Evolutionary conservation across 257 asterid genomes (phyloP).

Genomic region (Rehmannia glutinosa): DNA sequence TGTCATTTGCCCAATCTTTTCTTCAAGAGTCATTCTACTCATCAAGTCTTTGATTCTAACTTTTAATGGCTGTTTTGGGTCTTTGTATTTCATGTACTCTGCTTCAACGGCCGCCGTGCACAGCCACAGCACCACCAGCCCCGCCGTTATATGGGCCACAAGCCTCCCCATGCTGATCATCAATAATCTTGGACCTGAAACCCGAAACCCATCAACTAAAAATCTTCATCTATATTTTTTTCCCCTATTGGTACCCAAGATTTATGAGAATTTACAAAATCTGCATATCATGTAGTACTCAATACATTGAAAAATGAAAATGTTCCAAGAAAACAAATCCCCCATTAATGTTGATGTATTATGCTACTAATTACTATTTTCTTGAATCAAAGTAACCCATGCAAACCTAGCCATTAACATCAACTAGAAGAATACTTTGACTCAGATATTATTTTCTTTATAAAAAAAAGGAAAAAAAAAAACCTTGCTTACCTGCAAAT

Average conservation of each 20-base stretch:
- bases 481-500: background rate
- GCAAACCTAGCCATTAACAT: background rate
- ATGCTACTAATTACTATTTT: background rate
- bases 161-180: slow-evolving; percentile 21
- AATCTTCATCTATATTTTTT: background rate
- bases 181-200: slow-evolving; percentile 3
- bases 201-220: background rate
- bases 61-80: slow-evolving; percentile 29
- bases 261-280: too few relatives aligned
- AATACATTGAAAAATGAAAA: background rate
- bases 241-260: background rate
- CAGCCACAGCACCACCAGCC: slow-evolving; percentile 28
- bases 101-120: slow-evolving; percentile 23
- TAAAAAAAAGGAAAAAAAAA: background rate
- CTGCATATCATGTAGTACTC: background rate
- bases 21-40: slow-evolving; percentile 38
- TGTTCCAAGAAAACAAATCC: background rate
- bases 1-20: slow-evolving; percentile 49
- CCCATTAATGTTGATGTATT: background rate
- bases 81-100: slow-evolving; percentile 38
- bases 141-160: slow-evolving; percentile 28
- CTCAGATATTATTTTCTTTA: too few relatives aligned
- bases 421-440: background rate
- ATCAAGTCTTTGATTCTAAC: slow-evolving; percentile 33
- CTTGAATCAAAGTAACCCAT: background rate